Evolutionary conservation across 2,329 filamentous ascomycete genomes (phyloP), one percentile per base, ranked within the genome.

Genomic region (Stemphylium beticola): DNA sequence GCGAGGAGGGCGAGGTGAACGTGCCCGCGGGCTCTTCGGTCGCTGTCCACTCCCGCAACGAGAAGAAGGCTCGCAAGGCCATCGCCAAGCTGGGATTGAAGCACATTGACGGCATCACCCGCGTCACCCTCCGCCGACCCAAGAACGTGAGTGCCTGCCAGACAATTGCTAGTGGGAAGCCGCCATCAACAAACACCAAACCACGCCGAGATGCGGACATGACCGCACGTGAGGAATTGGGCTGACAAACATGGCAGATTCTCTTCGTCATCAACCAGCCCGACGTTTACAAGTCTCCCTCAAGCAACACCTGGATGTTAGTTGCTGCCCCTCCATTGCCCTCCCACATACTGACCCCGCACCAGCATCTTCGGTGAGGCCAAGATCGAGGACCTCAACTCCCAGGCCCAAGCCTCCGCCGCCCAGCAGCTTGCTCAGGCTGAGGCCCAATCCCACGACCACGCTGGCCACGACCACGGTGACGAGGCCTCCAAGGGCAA

Each of bases 21-120:
- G 87, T 89, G 71, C 92, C 93, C 77, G 89, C 90, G 68, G 95
- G 93, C 76, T 91, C 92, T 74, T 87, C 89, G 65, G 90, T 93
- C 75, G 87, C 95, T 73, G 89, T 99, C 76, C 93, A 98, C 87
- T 96, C 92, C 77, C 92, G 95, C 81, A 98, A 98, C 84, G 95
- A 99, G 90, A 99, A 99, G 91, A 99, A 99, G 89, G 96, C 95
- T 73, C 90, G 95, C 83, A 99, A 99, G 87, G 92, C 93, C 75
- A 96, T 99, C 78, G 91, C 92, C 80, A 99, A 99, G 88, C 88
- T 98, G 76, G 93, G 96, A 78, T 84, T 99, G 77, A 95, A 92
- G 85, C 92, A 93, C 76, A 90, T 99, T 69, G 90, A 91, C 75
- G 96, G 95, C 77, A 99, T 99, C 81, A 99, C 95, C 74, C 89